Conservation (phyloP, 768 basidiomycete species). For the Strobilomyces echinocephalus region DNA sequence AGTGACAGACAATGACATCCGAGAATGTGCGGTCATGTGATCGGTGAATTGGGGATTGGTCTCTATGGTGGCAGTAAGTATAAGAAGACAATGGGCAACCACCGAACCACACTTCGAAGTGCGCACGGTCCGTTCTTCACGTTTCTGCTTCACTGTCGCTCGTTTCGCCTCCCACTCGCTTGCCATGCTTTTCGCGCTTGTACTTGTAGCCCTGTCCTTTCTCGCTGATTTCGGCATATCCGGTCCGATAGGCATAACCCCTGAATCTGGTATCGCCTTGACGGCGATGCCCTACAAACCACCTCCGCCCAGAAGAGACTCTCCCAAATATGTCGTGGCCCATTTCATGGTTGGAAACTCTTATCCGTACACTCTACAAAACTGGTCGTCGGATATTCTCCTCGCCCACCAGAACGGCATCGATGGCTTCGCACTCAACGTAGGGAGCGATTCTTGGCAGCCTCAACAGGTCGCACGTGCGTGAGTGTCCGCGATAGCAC, state of each 20-base stretch:
- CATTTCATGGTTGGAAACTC: constrained; percentile 65
- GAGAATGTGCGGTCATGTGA: too few relatives aligned
- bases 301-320: constrained; percentile 10
- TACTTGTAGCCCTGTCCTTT: constrained; percentile 11
- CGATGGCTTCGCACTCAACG: constrained; percentile 69
- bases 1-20: background rate
- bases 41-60: background rate
- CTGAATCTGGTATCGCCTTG: background rate
- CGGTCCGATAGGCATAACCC: constrained; percentile 13
- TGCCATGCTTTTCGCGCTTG: constrained; percentile 13
- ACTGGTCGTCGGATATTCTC: constrained; percentile 47
- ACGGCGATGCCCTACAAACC: background rate
- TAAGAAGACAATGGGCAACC: background rate
- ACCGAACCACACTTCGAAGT: background rate
- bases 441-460: constrained; percentile 64
- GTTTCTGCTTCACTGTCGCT: constrained; percentile 15
- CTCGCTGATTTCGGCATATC: constrained; percentile 3
- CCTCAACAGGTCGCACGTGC: constrained; percentile 57
- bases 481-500: constrained; percentile 32
- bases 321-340: constrained; percentile 46
- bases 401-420: constrained; percentile 56
- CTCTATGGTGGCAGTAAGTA: constrained; percentile 11
- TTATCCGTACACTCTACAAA: constrained; percentile 47
- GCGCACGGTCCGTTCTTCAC: background rate
- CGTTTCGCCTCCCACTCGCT: constrained; percentile 16